Evolutionary conservation across 2,329 filamentous ascomycete genomes (phyloP), one percentile per base, ranked within the genome.

Genomic region (Xylaria multiplex): DNA sequence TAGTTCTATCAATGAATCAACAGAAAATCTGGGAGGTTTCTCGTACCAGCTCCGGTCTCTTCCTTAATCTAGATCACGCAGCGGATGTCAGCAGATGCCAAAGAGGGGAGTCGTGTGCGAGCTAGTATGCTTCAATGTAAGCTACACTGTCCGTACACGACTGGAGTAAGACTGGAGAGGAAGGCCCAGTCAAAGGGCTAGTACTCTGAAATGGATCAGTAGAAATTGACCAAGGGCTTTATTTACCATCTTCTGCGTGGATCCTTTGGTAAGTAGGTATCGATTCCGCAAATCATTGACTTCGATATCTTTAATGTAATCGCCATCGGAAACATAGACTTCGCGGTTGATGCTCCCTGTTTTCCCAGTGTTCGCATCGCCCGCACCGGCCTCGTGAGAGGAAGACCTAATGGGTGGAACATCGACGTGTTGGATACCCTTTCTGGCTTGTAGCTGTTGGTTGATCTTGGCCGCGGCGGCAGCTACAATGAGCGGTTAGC

Each of bases 241-340:
- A 94, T 91, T 97, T 97, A 99, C 96, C 95, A 96, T 97, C 88
- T 97, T 97, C 86, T 98, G 96, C 72, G 93, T 97, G 75, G 93
- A 92, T 76, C 94, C 93, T 85, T 97, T 98, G 71, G 95, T 99
- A 83, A 99, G 86, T 79, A 94, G 91, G 81, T 99, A 99, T 74
- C 95, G 92, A 79, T 98, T 99, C 71, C 95, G 91, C 76, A 98
- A 83, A 81, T 98, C 95, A 80, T 99, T 99, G 84, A 99, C 93
- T 84, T 98, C 96, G 77, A 99, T 97, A 77, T 99, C 96, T 81
- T 96, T 96, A 82, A 99, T 98, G 79, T 92, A 98, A 81, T 99
- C 96, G 75, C 96, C 96, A 78, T 98, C 96, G 68, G 94, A 91
- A 74, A 97, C 91, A 78, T 98, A 98, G 78, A 97, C 91, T 75